Evolutionary conservation across 805 yeast species (phyloP), one percentile per base, ranked within the genome.

Genomic region (Yamadazyma scolyti): DNA sequence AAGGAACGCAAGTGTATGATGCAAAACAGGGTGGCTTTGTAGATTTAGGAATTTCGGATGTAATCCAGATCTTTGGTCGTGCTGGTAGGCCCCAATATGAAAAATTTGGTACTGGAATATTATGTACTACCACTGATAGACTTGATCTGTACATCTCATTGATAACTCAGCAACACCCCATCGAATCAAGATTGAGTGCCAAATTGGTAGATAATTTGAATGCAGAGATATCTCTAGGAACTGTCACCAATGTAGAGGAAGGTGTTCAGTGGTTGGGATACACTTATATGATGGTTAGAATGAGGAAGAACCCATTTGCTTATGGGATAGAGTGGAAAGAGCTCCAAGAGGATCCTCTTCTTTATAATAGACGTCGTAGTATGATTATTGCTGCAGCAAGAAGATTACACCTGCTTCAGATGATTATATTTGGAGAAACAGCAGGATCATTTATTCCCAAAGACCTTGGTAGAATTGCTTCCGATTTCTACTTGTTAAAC

Each of bases 31-130:
- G 98, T 71, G 98, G 98, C 0, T 86, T 79, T 50, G 76, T 82
- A 2, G 98, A 93, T 52, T 65, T 94, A 23, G 97, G 97, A 2
- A 90, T 93, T 11, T 83, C 96, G 0, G 99, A 93, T 61, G 96
- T 93, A 23, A 83, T 94, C 39, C 99, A 93, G 65, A 93, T 93
- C 43, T 93, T 93, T 62, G 99, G 99, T 46, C 83, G 99, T 65
- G 98, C 98, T 16, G 99, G 99, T 61, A 78, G 99, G 60, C 99
- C 99, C 1, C 98, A 94, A 47, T 93, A 77, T 57, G 96, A 90
- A 45, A 76, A 76, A 34, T 81, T 73, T 50, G 99, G 98, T 69
- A 85, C 90, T 2, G 97, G 97, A 66, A 78, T 88, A 15, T 61
- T 93, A 28, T 79, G 93, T 53, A 93, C 98, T 0, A 70, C 95